These are phyloP conservation scores for Penicillium polonicum DNA, from an alignment of 2,329 filamentous ascomycete species.

Conservation along the genomic window DNA sequence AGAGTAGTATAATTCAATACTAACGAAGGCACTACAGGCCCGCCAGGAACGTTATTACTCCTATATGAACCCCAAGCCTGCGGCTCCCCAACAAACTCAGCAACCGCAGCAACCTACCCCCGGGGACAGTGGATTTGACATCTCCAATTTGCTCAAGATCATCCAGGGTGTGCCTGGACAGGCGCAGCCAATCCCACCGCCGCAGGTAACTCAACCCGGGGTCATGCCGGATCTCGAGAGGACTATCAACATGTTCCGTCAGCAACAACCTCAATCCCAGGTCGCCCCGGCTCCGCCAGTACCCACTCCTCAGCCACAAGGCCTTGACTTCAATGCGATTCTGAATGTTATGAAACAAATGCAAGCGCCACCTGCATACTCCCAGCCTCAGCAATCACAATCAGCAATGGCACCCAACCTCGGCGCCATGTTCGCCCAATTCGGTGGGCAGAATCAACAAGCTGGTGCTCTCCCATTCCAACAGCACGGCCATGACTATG, in stretches of 20 bases:
- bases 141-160: constrained; percentile 43
- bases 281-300: constrained; percentile 26
- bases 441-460: constrained; percentile 29
- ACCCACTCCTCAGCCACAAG: constrained; percentile 25
- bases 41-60: constrained; percentile 46
- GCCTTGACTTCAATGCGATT: constrained; percentile 41
- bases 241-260: constrained; percentile 13
- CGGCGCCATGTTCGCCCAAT: constrained; percentile 36
- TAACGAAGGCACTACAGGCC: constrained; percentile 26
- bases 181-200: constrained; percentile 31
- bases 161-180: constrained; percentile 38
- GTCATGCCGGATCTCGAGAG: constrained; percentile 27
- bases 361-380: constrained; percentile 30
- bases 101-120: constrained; percentile 27
- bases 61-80: constrained; percentile 34
- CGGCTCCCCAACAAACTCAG: constrained; percentile 23
- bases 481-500: constrained; percentile 28
- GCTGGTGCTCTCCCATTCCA: constrained; percentile 13
- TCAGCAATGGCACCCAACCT: constrained; percentile 34
- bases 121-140: constrained; percentile 31
- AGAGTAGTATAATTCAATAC: constrained; percentile 4
- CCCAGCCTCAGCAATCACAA: constrained; percentile 29
- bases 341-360: constrained; percentile 43
- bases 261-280: constrained; percentile 12
- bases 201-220: constrained; percentile 27